A percentile compares a stretch with the other conserved stretches of the same genome.
Conservation (phyloP, 805 yeast species). For the Yamadazyma ubonensis region DNA sequence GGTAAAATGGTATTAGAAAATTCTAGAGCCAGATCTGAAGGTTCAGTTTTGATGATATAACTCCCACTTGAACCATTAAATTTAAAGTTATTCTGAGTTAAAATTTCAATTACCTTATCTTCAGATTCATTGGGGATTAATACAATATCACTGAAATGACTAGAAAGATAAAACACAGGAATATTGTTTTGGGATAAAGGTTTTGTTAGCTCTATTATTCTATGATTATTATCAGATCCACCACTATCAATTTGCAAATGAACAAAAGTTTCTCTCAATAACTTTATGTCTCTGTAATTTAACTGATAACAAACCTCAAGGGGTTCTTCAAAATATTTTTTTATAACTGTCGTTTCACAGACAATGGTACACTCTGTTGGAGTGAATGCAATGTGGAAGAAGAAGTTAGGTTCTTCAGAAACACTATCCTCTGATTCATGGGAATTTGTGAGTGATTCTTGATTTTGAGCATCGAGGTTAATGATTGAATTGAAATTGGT, state of each 20-base stretch:
- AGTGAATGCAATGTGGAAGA: conserved; percentile 62
- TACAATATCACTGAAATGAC: conserved; percentile 64
- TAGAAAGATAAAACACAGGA: conserved; percentile 59
- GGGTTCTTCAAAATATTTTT: conserved; percentile 38
- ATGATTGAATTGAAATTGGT: conserved; percentile 4
- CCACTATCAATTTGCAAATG: conserved; percentile 61
- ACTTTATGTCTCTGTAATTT: conserved; percentile 34
- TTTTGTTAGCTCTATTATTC: conserved; percentile 55
- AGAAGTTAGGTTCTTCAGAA: conserved; percentile 25
- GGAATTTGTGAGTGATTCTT: conserved; percentile 1
- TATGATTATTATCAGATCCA: conserved; percentile 45
- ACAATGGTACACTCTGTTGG: conserved; percentile 64
- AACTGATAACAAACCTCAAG: conserved; percentile 32
- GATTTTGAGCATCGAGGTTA: conserved; percentile 1
- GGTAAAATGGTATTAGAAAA: too few species aligned
- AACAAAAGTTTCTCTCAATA: conserved; percentile 46
- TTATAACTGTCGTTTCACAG: conserved; percentile 42
- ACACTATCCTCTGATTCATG: conserved; percentile 4
- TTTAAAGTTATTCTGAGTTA: conserved; percentile 43
- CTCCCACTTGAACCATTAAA: conserved; percentile 47
- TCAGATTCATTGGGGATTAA: conserved; percentile 51
- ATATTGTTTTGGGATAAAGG: conserved; percentile 59
- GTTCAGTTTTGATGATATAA: conserved; percentile 25
- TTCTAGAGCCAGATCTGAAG: neutral
- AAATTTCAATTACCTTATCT: conserved; percentile 44